Percentiles rank a stretch among this genome's conserved stretches.
Evolutionary conservation across 352 stramenopile species (phyloP).

Genomic region (Phytophthora fragariae): DNA sequence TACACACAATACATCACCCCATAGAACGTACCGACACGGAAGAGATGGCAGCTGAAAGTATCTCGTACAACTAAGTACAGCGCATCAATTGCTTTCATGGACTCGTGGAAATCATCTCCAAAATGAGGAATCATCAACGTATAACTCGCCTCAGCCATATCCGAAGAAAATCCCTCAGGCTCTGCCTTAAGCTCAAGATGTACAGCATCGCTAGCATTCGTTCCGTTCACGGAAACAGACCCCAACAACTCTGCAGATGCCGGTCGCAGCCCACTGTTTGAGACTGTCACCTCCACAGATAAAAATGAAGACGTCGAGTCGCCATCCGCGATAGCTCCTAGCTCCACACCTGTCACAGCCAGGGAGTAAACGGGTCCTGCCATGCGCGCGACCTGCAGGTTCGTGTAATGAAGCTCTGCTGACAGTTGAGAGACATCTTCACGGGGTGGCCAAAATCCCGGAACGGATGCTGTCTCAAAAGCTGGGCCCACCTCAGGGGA

Average conservation of each 20-base stretch:
- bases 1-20: not conserved
- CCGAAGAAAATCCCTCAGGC: not conserved
- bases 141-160: not conserved
- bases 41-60: slow-evolving; percentile 58
- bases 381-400: slow-evolving; percentile 60
- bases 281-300: slow-evolving; percentile 42
- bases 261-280: slow-evolving; percentile 50
- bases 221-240: slow-evolving; percentile 46
- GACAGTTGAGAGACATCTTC: slow-evolving; percentile 67
- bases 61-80: slow-evolving; percentile 65
- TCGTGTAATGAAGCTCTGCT: slow-evolving; percentile 78
- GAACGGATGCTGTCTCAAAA: slow-evolving; percentile 47
- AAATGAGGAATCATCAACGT: slow-evolving; percentile 36
- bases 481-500: slow-evolving; percentile 81
- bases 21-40: slow-evolving; percentile 59
- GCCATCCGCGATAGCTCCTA: slow-evolving; percentile 10
- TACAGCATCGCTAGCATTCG: slow-evolving; percentile 36
- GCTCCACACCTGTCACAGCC: slow-evolving; percentile 38
- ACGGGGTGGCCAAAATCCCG: slow-evolving; percentile 75
- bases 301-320: slow-evolving; percentile 22
- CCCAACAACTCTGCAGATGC: slow-evolving; percentile 46
- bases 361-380: slow-evolving; percentile 67
- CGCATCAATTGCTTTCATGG: slow-evolving; percentile 27
- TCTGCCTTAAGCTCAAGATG: slow-evolving; percentile 27
- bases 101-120: slow-evolving; percentile 21